These are phyloP conservation scores for Brassica incana DNA, from an alignment of 345 rosid species.

Conservation along the genomic window DNA sequence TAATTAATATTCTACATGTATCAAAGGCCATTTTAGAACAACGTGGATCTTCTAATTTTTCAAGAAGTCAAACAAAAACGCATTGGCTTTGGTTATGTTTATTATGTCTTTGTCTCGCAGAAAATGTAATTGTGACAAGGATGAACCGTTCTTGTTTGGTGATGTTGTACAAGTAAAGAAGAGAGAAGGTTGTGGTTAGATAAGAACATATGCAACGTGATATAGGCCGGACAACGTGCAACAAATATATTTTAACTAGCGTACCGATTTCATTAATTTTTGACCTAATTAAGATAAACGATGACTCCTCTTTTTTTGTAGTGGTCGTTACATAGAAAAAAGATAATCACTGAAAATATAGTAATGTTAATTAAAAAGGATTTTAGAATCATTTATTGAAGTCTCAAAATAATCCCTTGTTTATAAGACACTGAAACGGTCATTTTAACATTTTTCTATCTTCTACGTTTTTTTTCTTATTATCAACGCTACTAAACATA, in stretches of 20 bases:
- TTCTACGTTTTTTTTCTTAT: too few species aligned
- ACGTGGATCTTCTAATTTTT: neutral
- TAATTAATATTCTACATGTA: neutral
- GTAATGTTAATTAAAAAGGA: neutral
- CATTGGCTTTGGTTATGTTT: neutral
- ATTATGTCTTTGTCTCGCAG: neutral
- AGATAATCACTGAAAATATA: neutral
- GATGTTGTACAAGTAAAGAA: slow-evolving; percentile 4
- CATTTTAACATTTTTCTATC: neutral
- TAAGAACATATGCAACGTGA: slow-evolving; percentile 24
- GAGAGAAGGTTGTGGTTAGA: slow-evolving; percentile 1
- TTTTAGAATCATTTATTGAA: neutral
- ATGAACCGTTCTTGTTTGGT: neutral
- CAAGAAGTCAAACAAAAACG: neutral
- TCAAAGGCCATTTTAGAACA: neutral
- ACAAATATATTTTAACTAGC: slow-evolving; percentile 5
- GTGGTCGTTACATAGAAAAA: too few species aligned
- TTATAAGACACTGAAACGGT: neutral
- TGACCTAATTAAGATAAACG: neutral
- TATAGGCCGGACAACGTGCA: slow-evolving; percentile 40
- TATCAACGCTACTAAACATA: too few species aligned
- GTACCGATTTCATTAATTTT: neutral
- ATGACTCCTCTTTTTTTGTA: neutral
- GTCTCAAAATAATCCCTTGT: neutral
- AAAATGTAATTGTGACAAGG: neutral